Evolutionary conservation across 176 grass and related monocot genomes (phyloP), one percentile per base, ranked within the genome.

Genomic region (Thalia dealbata): DNA sequence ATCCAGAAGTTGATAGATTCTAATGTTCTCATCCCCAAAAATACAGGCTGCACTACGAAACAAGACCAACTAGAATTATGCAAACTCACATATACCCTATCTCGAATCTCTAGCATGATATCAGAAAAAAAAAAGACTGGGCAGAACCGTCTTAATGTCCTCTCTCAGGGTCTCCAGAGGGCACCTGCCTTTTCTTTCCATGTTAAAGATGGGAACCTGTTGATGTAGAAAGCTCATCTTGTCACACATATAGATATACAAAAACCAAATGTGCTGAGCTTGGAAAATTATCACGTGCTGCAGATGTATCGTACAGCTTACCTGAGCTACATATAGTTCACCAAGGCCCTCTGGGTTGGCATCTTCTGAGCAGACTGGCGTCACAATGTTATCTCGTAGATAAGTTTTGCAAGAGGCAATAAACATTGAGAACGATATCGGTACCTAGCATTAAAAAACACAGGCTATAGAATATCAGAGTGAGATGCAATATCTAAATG

Each of bases 1-100:
- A 97, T 97, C 93, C 93, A 92, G 78, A 97, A 91, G 77, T 92
- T 97, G 65, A 97, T 88, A 27, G 89, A 90, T 6, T 83, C 85
- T 77, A 97, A 73, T 45, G 78, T 69, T 83, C 78, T 97, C 25
- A 70, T 85, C 42, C 29, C 73, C 70, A 97, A 44, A 84, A 92
- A 90, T 77, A 73, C 50, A 77, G 89, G 93, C 93, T 97, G 78
- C 74, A 82, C 26, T 8, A 81, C 71, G 26, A 83, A 72, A 68
- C 51, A 65, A 45, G 50, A 59, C 7, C 35, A 67, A 43, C 8
- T 44, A 68, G 7, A 45, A 22, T 44, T 68, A 68, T 22, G 19
- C n/a, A 68, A 44, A 35, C 22, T 44, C 35, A 68, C 16, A 67
- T 43, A 42, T 14, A 67, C 8, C 64, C 32, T 45, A 44, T 43